Evolutionary conservation across 768 basidiomycete species (phyloP).

Genomic region (Austroboletus eburneus): DNA sequence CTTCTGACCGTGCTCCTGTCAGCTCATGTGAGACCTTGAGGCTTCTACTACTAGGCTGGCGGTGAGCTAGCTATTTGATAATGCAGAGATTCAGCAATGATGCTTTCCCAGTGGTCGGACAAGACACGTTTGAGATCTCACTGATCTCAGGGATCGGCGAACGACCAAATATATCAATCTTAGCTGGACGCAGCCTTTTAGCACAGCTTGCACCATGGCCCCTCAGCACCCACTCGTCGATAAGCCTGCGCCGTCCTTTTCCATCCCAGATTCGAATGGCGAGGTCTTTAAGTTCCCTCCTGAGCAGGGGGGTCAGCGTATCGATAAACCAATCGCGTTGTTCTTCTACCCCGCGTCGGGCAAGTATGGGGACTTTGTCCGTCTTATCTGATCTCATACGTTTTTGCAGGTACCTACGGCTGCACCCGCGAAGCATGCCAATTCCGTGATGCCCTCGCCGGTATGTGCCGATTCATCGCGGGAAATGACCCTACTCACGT

Average conservation of each 20-base stretch:
- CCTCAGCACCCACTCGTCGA: slow-evolving; percentile 51
- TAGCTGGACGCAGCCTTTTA: no score
- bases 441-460: slow-evolving; percentile 73
- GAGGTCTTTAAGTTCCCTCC: slow-evolving; percentile 57
- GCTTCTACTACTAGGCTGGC: no score
- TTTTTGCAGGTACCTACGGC: slow-evolving; percentile 55
- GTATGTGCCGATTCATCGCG: slow-evolving; percentile 34
- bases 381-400: not conserved
- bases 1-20: no score
- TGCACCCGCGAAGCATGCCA: slow-evolving; percentile 82
- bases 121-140: no score
- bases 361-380: slow-evolving; percentile 23
- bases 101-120: no score
- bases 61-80: no score
- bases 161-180: slow-evolving; percentile 9
- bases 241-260: slow-evolving; percentile 61
- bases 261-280: slow-evolving; percentile 62
- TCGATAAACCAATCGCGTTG: slow-evolving; percentile 53
- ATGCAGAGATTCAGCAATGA: no score
- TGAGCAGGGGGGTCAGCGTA: slow-evolving; percentile 38
- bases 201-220: no score
- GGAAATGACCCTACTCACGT: not conserved
- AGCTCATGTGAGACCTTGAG: no score
- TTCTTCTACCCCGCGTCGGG: slow-evolving; percentile 80
- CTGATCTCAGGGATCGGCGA: no score